Evolutionary conservation across 2,329 filamentous ascomycete species (phyloP).

Genomic region (Graphiopsis chlorocephala): DNA sequence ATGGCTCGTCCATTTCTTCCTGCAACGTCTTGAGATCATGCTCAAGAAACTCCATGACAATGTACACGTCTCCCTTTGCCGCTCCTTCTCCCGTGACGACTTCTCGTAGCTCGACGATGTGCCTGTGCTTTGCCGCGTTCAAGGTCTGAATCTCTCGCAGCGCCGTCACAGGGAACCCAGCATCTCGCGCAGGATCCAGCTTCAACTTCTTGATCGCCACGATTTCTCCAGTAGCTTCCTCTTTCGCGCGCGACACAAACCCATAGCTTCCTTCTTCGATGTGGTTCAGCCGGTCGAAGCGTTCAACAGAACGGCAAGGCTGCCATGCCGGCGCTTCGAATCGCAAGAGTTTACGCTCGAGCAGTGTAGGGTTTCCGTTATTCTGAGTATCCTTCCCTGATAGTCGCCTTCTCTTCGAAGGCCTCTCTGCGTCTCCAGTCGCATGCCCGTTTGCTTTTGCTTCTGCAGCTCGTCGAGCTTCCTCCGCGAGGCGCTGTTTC

Average conservation of each 20-base stretch:
- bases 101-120: slow-evolving; percentile 79
- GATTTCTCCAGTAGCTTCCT: slow-evolving; percentile 69
- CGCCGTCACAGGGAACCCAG: slow-evolving; percentile 84
- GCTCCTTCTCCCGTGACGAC: slow-evolving; percentile 56
- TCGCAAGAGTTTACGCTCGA: slow-evolving; percentile 61
- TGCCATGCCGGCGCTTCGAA: slow-evolving; percentile 69
- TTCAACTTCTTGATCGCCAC: slow-evolving; percentile 94
- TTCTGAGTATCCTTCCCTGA: slow-evolving; percentile 35
- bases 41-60: slow-evolving; percentile 96
- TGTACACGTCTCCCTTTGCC: slow-evolving; percentile 63
- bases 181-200: slow-evolving; percentile 71
- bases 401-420: slow-evolving; percentile 62
- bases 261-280: slow-evolving; percentile 98
- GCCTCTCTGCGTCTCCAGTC: slow-evolving; percentile 35
- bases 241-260: slow-evolving; percentile 81
- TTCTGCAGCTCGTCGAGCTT: slow-evolving; percentile 39
- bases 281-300: slow-evolving; percentile 89
- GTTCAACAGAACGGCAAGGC: slow-evolving; percentile 72
- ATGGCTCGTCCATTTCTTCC: slow-evolving; percentile 91
- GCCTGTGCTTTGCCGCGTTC: slow-evolving; percentile 72
- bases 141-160: slow-evolving; percentile 91
- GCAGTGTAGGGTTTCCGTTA: slow-evolving; percentile 10
- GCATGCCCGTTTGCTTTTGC: slow-evolving; percentile 28
- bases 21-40: slow-evolving; percentile 93
- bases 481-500: slow-evolving; percentile 68